Conservation (phyloP, 306 rosid species). For the Myrica gale region DNA sequence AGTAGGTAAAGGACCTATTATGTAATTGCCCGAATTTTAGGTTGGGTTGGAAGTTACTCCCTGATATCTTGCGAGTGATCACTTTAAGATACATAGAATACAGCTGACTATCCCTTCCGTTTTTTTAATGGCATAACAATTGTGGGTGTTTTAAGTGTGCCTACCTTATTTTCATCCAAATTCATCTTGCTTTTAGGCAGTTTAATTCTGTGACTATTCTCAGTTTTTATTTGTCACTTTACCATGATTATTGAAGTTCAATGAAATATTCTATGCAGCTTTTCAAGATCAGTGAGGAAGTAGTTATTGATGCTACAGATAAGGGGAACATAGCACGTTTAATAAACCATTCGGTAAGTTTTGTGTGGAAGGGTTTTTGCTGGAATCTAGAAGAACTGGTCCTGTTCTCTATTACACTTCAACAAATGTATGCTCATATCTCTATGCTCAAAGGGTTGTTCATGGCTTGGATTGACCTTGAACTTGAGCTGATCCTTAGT, state of each 20-base stretch:
- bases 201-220: constrained; percentile 13
- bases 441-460: constrained; percentile 1
- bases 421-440: not conserved
- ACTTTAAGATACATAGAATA: not conserved
- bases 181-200: constrained; percentile 20
- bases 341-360: constrained; percentile 91
- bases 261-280: constrained; percentile 60
- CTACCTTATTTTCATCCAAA: not conserved
- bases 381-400: constrained; percentile 7
- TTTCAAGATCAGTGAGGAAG: constrained; percentile 95
- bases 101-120: not conserved
- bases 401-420: constrained; percentile 1
- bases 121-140: not conserved
- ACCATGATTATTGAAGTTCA: constrained; percentile 20
- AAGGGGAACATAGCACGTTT: constrained; percentile 88
- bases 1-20: not conserved
- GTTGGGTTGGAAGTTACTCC: not conserved
- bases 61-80: not conserved
- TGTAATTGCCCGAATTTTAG: not conserved
- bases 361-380: not conserved
- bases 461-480: not conserved
- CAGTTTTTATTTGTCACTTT: constrained; percentile 10
- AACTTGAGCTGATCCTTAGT: not conserved
- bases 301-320: constrained; percentile 81
- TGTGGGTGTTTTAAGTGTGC: not conserved